Evolutionary conservation across 352 stramenopile genomes (phyloP).

Genomic region (Pythium oligandrum): DNA sequence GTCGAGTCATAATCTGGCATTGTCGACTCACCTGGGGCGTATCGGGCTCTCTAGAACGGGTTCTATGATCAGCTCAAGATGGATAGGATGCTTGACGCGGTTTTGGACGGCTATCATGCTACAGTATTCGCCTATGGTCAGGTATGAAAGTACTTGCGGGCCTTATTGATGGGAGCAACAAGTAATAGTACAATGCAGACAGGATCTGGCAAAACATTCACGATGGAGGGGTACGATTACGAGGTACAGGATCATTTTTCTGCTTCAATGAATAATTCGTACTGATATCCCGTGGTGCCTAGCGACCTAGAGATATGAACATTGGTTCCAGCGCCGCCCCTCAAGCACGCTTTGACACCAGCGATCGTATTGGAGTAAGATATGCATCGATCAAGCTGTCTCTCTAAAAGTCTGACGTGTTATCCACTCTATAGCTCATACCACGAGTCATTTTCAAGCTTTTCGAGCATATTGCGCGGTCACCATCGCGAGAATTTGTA

Average conservation of each 20-base stretch:
- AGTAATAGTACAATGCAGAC: conserved; percentile 17
- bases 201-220: conserved; percentile 56
- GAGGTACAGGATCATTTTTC: conserved; percentile 18
- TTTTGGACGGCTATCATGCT: conserved; percentile 38
- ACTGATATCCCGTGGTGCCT: too few species aligned
- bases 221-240: conserved; percentile 60
- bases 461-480: conserved; percentile 16
- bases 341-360: conserved; percentile 12
- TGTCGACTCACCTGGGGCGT: background rate
- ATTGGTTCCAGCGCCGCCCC: conserved; percentile 1
- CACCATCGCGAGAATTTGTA: conserved; percentile 27
- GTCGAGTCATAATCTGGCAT: background rate
- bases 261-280: too few species aligned
- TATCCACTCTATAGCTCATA: conserved; percentile 28
- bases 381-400: background rate
- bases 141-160: conserved; percentile 7
- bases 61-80: conserved; percentile 38
- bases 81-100: conserved; percentile 24
- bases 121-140: conserved; percentile 59
- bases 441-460: conserved; percentile 40
- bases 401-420: background rate
- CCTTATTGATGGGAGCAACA: background rate
- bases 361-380: conserved; percentile 30
- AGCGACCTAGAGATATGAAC: too few species aligned
- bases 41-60: conserved; percentile 4